These are phyloP conservation scores for Trypanosoma melophagium DNA, from an alignment of 208 protist species.

Conservation along the genomic window DNA sequence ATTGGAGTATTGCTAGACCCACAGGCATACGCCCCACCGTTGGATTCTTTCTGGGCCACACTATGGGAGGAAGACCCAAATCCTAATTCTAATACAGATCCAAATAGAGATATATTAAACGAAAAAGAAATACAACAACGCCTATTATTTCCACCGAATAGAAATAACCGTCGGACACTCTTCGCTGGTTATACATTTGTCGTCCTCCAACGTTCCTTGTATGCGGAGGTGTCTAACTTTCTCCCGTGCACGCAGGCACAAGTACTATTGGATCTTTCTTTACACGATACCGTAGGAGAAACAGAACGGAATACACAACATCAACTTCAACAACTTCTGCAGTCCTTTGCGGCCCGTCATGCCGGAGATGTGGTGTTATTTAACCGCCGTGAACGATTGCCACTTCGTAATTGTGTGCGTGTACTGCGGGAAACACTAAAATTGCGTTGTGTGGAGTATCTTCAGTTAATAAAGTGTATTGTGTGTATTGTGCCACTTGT, in stretches of 20 bases:
- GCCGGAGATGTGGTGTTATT: constrained; percentile 56
- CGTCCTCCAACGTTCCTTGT: constrained; percentile 57
- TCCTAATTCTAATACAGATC: background rate
- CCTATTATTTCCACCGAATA: constrained; percentile 28
- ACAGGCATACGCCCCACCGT: background rate
- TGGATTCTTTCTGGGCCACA: constrained; percentile 13
- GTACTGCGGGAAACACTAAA: constrained; percentile 35
- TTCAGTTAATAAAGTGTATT: constrained; percentile 43
- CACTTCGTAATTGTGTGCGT: constrained; percentile 35
- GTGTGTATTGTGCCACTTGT: constrained; percentile 24
- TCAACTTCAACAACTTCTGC: no score
- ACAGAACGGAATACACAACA: constrained; percentile 1
- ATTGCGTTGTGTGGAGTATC: constrained; percentile 61
- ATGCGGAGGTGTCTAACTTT: constrained; percentile 54
- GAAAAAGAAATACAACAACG: constrained; percentile 1
- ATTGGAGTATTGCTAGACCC: background rate
- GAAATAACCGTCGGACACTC: constrained; percentile 41
- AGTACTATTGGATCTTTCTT: constrained; percentile 47
- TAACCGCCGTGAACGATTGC: constrained; percentile 47
- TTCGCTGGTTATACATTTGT: constrained; percentile 57
- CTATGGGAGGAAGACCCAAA: background rate
- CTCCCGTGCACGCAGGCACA: constrained; percentile 44
- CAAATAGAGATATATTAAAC: background rate
- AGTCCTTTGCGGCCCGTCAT: constrained; percentile 41
- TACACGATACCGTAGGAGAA: constrained; percentile 11